Evolutionary conservation across 164 flowering plant species (phyloP).

Genomic region (Chimonanthus salicifolius): DNA sequence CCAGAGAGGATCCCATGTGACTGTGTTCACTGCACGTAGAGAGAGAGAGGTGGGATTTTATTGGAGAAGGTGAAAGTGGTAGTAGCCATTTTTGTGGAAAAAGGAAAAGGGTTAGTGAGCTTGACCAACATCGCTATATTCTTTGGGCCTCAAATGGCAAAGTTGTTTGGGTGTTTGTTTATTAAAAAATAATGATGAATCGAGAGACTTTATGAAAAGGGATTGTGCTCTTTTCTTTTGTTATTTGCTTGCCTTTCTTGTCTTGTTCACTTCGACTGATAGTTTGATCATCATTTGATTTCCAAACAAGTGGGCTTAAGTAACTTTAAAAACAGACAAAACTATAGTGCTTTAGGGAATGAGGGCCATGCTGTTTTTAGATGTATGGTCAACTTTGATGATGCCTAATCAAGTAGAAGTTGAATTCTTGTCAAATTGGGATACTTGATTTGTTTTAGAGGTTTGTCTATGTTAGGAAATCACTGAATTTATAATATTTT

Average conservation of each 20-base stretch:
- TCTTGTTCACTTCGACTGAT: background rate
- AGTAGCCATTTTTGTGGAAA: background rate
- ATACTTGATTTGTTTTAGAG: background rate
- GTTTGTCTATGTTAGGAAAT: background rate
- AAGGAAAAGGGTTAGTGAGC: background rate
- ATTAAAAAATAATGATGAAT: background rate
- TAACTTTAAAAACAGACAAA: background rate
- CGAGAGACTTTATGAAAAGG: background rate
- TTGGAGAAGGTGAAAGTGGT: background rate
- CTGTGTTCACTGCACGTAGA: background rate
- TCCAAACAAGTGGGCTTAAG: background rate
- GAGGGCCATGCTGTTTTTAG: too few species aligned
- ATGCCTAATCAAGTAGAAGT: background rate
- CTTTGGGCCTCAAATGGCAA: background rate
- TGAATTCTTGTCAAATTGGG: background rate
- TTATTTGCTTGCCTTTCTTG: background rate
- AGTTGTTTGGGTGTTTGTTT: background rate
- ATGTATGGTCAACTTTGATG: background rate
- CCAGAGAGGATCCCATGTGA: background rate
- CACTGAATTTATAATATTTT: too few species aligned
- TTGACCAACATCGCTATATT: background rate
- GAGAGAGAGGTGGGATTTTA: background rate
- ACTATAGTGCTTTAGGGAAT: background rate
- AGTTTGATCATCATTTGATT: background rate
- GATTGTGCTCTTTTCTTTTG: background rate